Conservation (phyloP, 768 basidiomycete genomes). For the Cubamyces lactineus region DNA sequence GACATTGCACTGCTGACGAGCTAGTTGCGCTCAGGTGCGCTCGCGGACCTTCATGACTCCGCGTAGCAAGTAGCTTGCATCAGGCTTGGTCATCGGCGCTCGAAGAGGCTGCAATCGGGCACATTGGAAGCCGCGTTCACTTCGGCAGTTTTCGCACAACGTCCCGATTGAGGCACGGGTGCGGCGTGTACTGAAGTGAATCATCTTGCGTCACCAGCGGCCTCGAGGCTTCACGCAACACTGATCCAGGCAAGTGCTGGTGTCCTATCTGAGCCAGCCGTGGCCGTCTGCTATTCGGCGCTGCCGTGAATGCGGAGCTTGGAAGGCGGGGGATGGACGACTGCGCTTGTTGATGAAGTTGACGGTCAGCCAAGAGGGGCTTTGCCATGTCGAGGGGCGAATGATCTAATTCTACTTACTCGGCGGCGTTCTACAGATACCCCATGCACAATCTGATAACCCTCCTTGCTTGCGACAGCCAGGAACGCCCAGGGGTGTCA, state of each 20-base stretch:
- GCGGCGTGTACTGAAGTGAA: not conserved
- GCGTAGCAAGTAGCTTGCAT: conserved; percentile 3
- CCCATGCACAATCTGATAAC: conserved; percentile 7
- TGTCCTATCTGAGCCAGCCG: no score
- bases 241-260: no score
- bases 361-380: no score
- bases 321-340: no score
- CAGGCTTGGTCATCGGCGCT: not conserved
- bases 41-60: conserved; percentile 17
- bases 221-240: not conserved
- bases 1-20: conserved; percentile 2
- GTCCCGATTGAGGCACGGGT: not conserved
- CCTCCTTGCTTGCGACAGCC: not conserved
- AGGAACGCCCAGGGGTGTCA: conserved; percentile 3
- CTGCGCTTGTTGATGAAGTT: no score
- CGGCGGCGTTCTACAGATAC: conserved; percentile 1
- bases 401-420: not conserved
- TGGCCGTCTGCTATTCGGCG: no score
- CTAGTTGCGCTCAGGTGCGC: not conserved
- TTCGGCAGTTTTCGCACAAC: not conserved
- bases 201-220: conserved; percentile 1
- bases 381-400: no score
- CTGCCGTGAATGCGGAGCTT: no score
- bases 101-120: not conserved
- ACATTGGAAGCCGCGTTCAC: not conserved